Percentiles rank a stretch among this genome's conserved stretches.
Conservation (phyloP, 192 early-diverging fungal species). For the Pilobolus umbonatus region DNA sequence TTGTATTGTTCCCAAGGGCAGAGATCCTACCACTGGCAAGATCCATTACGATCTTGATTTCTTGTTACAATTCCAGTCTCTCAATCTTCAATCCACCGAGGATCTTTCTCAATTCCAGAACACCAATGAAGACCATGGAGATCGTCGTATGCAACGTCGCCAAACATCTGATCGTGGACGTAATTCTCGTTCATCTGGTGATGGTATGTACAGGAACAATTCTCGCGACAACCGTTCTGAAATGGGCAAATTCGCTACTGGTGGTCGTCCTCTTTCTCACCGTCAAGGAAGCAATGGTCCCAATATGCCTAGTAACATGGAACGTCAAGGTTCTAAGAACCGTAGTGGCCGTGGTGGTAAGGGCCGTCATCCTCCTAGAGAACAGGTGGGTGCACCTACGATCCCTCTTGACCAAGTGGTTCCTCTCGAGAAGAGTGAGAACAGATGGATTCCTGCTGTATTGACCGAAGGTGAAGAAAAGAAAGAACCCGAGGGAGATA, state of each 20-base stretch:
- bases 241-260: conserved; percentile 37
- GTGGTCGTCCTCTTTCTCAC: conserved; percentile 36
- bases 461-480: conserved; percentile 32
- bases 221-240: conserved; percentile 27
- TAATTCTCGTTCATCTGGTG: conserved; percentile 26
- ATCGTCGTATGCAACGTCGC: conserved; percentile 16
- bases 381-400: conserved; percentile 41
- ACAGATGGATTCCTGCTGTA: conserved; percentile 70
- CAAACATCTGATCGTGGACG: conserved; percentile 29
- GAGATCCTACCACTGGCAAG: conserved; percentile 48
- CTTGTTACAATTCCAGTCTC: conserved; percentile 68
- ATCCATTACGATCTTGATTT: conserved; percentile 71
- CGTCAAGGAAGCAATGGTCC: conserved; percentile 44
- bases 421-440: conserved; percentile 76
- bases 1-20: conserved; percentile 48
- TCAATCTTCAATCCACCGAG: conserved; percentile 59
- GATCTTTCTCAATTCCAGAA: conserved; percentile 49
- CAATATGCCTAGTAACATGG: conserved; percentile 35
- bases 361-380: conserved; percentile 32
- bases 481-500: conserved; percentile 30
- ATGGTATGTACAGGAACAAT: conserved; percentile 35
- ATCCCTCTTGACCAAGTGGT: conserved; percentile 60
- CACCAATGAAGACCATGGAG: conserved; percentile 26
- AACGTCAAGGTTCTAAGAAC: conserved; percentile 48
- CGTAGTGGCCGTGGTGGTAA: conserved; percentile 58